Base-by-base conservation (phyloP, 177 flowering plant genomes). In the Tripterygium wilfordii region DNA sequence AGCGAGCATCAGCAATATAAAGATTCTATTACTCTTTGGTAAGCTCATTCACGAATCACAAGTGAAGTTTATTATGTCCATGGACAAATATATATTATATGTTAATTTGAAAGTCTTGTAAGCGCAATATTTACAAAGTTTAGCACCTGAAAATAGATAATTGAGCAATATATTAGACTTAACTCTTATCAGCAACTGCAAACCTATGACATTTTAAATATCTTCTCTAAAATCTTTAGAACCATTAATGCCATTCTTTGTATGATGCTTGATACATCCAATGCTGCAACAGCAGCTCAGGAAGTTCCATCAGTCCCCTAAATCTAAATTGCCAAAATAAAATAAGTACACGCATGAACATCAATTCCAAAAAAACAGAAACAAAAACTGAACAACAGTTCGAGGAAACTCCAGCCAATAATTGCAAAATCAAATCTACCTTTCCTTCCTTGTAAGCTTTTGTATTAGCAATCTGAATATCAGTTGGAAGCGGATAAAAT, bases 221-320 rank as follows among this genome's bases (percentile, higher is more conserved):
- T n/a, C n/a, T n/a, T n/a, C n/a, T n/a, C n/a, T n/a, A n/a, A n/a
- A n/a, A n/a, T n/a, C n/a, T n/a, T n/a, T n/a, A n/a, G n/a, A n/a
- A n/a, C n/a, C n/a, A n/a, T n/a, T n/a, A n/a, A n/a, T n/a, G n/a
- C n/a, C n/a, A n/a, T n/a, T n/a, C n/a, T n/a, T n/a, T n/a, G n/a
- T n/a, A n/a, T n/a, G n/a, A n/a, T n/a, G n/a, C n/a, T n/a, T n/a
- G n/a, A n/a, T n/a, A n/a, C 63, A 46, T 65, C 48, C 75, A 91
- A 65, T 27, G 94, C 89, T 16, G 61, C 36, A 58, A 88, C 95
- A 71, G 98, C 98, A 53, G 96, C 96, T 39, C 92, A 96, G 48
- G 96, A 88, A 30, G 96, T 84, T 15, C 90, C 98, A 77, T 91
- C 95, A 40, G 85, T 80, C 57, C 98, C 98, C 76, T 88, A 91